These are phyloP conservation scores for Chenopodium formosanum DNA, from an alignment of 148 eudicot genomes.

Conservation along the genomic window DNA sequence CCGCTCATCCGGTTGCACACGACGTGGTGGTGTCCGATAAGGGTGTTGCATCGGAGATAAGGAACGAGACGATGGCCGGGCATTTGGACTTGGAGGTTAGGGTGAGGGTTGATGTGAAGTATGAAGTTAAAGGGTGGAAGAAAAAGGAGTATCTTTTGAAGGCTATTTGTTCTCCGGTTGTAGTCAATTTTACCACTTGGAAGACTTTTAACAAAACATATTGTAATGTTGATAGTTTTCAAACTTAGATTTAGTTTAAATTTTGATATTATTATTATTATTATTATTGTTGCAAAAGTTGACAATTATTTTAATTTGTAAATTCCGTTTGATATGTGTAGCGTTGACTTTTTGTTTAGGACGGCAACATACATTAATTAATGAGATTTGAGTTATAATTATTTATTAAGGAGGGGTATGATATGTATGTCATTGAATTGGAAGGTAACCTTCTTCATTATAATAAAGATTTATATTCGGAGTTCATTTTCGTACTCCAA, in stretches of 20 bases:
- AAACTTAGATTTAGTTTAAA: background rate
- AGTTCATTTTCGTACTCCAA: no score
- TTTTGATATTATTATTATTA: background rate
- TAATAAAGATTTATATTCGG: no score
- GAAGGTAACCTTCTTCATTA: no score
- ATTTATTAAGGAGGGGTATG: background rate
- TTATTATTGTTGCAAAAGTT: background rate
- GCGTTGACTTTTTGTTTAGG: background rate
- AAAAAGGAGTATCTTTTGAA: conserved; percentile 16
- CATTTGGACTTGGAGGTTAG: conserved; percentile 22
- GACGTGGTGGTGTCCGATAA: background rate
- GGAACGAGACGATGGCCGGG: conserved; percentile 8
- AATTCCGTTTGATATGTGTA: background rate
- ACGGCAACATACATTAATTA: background rate
- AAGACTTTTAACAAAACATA: conserved; percentile 11
- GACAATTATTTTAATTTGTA: background rate
- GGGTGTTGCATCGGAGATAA: background rate
- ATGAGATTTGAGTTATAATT: background rate
- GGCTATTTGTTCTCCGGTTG: conserved; percentile 21
- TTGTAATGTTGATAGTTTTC: conserved; percentile 27
- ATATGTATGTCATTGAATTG: no score
- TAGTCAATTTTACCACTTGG: conserved; percentile 19
- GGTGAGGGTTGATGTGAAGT: conserved; percentile 16
- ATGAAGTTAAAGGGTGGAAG: conserved; percentile 20
- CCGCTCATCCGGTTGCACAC: conserved; percentile 13